Base-by-base conservation (phyloP, 305 asterid genomes). In the Solanum aculeatissimum region DNA sequence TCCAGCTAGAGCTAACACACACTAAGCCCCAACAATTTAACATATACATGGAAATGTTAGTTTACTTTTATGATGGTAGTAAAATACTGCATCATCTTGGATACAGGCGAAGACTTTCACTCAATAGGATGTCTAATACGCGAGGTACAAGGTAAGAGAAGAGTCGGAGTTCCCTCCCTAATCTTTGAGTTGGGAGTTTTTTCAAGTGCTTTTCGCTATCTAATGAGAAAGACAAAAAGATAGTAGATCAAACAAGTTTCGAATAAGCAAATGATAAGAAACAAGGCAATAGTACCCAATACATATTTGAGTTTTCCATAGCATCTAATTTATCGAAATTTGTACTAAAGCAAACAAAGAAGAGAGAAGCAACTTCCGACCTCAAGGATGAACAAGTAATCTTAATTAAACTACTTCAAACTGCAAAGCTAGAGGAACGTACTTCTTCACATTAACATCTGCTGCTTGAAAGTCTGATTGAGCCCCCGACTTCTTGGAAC, bases 401-500 rank as follows among this genome's bases (percentile, higher is more conserved):
- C 70, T 35, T 81, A 65, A 71, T 83, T 71, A 35, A 53, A 74
- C 81, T 47, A 77, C 58, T 58, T 84, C 69, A 83, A 82, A 71
- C 57, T 78, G 78, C 29, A 72, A 62, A 88, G 60, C 35, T 65
- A 90, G 77, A 43, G 87, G 62, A 75, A 88, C 98, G 87, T 92
- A 95, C 98, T 94, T 97, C 86, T 47, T 86, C 87, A 91, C 96
- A 80, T 83, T 83, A 85, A 80, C 89, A 84, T 87, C 85, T 55
- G 87, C 85, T 62, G 89, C 83, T 81, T 84, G 85, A 84, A 78
- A 57, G 45, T 85, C 89, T 86, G 86, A 90, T 85, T 85, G 91
- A 19, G 84, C 83, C 86, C 97, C 89, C 87, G 87, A 93, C 88
- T 93, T 95, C 87, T 86, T 88, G n/a, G 89, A 89, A 82, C 80